Conservation (phyloP, 148 eudicot genomes). For the Diospyros kaki region DNA sequence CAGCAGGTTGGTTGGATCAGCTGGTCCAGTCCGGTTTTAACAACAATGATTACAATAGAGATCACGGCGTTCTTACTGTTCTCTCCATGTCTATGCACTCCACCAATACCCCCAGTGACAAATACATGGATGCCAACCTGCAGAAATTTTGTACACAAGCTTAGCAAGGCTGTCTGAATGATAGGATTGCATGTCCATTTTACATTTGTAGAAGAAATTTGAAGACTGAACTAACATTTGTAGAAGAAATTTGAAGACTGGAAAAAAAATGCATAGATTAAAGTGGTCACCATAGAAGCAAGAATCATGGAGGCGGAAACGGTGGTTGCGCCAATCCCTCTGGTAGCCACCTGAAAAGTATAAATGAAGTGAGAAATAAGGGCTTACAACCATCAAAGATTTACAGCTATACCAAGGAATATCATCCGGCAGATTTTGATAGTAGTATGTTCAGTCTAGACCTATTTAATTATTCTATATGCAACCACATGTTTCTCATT, state of each 20-base stretch:
- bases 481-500: not conserved
- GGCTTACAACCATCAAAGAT: not conserved
- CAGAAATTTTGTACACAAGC: slow-evolving; percentile 12
- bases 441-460: not conserved
- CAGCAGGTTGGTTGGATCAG: no score
- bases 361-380: not conserved
- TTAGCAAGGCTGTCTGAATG: not conserved
- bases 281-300: slow-evolving; percentile 65
- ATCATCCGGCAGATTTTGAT: not conserved
- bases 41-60: not conserved
- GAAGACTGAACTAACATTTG: not conserved
- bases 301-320: slow-evolving; percentile 94
- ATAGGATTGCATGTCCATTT: not conserved
- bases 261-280: not conserved
- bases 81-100: slow-evolving; percentile 95
- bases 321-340: slow-evolving; percentile 90
- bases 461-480: not conserved
- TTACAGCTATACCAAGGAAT: no score
- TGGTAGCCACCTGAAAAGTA: slow-evolving; percentile 58
- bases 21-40: not conserved
- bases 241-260: not conserved
- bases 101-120: slow-evolving; percentile 96
- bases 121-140: slow-evolving; percentile 92
- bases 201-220: not conserved
- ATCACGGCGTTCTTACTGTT: slow-evolving; percentile 38